These are phyloP conservation scores for Ustilago curta DNA, from an alignment of 1,284 basidiomycete genomes.

Conservation along the genomic window DNA sequence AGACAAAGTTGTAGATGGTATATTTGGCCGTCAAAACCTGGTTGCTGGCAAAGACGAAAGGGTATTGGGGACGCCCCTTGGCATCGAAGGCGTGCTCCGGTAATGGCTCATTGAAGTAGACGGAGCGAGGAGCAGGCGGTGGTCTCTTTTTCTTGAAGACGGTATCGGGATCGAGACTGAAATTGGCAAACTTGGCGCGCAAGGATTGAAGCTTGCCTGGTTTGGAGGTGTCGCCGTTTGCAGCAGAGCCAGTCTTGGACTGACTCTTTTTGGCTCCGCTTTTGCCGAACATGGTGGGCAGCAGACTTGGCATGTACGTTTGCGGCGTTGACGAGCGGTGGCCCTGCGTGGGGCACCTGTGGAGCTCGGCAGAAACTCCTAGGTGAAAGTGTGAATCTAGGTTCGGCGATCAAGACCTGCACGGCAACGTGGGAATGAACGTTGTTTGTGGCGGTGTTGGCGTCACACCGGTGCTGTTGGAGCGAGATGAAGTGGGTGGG, in stretches of 20 bases:
- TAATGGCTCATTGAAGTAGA: constrained; percentile 65
- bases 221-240: constrained; percentile 1
- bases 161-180: constrained; percentile 63
- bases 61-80: constrained; percentile 53
- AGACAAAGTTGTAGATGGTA: constrained; percentile 68
- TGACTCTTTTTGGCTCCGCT: constrained; percentile 11
- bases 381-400: not conserved
- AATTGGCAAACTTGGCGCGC: constrained; percentile 34
- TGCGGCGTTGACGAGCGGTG: constrained; percentile 8
- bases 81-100: constrained; percentile 60
- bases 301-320: constrained; percentile 10
- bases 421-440: constrained; percentile 13
- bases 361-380: constrained; percentile 3
- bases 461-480: not conserved
- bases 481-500: not conserved
- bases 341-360: constrained; percentile 10
- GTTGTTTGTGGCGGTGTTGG: not conserved
- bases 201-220: constrained; percentile 17
- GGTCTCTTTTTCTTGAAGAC: constrained; percentile 63
- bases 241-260: constrained; percentile 12
- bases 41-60: constrained; percentile 61
- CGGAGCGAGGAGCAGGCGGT: constrained; percentile 55
- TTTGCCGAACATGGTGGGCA: constrained; percentile 40
- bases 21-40: constrained; percentile 69
- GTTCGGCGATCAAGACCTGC: constrained; percentile 2